Base-by-base conservation (phyloP, 2,329 filamentous ascomycete genomes). In the Arthrocladium fulminans region DNA sequence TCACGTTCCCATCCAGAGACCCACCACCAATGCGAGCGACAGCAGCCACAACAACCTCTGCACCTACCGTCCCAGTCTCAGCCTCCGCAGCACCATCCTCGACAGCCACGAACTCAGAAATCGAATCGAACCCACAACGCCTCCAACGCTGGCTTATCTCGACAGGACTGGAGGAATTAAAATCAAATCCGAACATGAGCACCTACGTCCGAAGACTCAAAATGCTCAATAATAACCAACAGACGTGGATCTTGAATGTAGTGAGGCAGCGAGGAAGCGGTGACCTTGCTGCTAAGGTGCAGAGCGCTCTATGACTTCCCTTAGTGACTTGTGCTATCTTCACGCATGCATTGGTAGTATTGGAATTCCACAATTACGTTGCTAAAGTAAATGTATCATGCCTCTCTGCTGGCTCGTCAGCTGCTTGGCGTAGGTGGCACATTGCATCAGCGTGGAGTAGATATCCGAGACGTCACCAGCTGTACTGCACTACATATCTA, bases 121-220 rank as follows among this genome's bases (percentile, higher is more conserved):
- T 55, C 23, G 47, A 49, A n/a, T 22, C 38, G 9, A 57, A 57
- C 43, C 56, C 56, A 12, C 57, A 60, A 43, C 53, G 57, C 13
- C 42, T 58, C 2, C 57, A 60, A 27, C 53, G 57, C 15, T 60
- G 55, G 54, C 55, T 60, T 5, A 53, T 60, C 15, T 54, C 53
- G 15, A 51, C 51, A 2, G 57, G 57, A 19, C 44, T 58, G 12
- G 37, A 41, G n/a, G 54, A 55, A 20, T 35, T 59, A 4, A 53
- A 59, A 35, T 42, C 51, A 5, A 46, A 47, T 12, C 42, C 27
- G 22, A 51, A 38, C 22, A 40, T 56, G 38, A 35, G 32, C 27
- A 12, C 38, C 3, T 59, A 59, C 29, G 47, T 57, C 32, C 29
- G 43, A 15, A 34, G 54, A 12, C 50, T 59, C 34, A 53, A 46